These are phyloP conservation scores for Lepidopterella palustris DNA, from an alignment of 495 filamentous ascomycete species.

Conservation along the genomic window DNA sequence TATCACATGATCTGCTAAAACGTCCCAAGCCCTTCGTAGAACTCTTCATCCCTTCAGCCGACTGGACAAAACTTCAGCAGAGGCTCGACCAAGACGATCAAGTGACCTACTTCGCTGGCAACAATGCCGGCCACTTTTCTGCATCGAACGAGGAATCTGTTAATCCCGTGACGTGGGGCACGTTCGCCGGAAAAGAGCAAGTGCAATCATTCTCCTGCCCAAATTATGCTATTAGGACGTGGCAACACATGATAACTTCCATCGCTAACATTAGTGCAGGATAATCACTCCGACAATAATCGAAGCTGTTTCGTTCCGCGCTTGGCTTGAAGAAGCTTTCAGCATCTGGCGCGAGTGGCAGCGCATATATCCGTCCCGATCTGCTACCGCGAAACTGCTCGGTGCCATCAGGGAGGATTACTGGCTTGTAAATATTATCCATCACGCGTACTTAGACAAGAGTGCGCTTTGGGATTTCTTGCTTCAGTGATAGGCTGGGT, in stretches of 20 bases:
- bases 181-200: constrained; percentile 84
- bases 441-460: constrained; percentile 68
- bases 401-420: constrained; percentile 56
- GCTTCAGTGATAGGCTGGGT: constrained; percentile 2
- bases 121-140: constrained; percentile 61
- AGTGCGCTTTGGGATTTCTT: constrained; percentile 56
- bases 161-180: constrained; percentile 96
- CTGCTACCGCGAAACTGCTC: constrained; percentile 61
- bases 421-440: constrained; percentile 89
- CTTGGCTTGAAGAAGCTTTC: constrained; percentile 95
- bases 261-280: constrained; percentile 15
- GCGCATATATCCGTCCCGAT: constrained; percentile 65
- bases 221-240: not conserved
- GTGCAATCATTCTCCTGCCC: not conserved
- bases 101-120: constrained; percentile 81
- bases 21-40: constrained; percentile 69
- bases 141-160: constrained; percentile 63
- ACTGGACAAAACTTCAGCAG: constrained; percentile 60
- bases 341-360: constrained; percentile 93
- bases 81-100: constrained; percentile 53
- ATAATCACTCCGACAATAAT: constrained; percentile 98
- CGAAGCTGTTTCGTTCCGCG: constrained; percentile 88
- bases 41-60: constrained; percentile 69
- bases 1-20: not conserved
- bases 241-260: too few species aligned